These are phyloP conservation scores for Teratosphaeria zuluensis DNA, from an alignment of 2,329 filamentous ascomycete species.

Conservation along the genomic window DNA sequence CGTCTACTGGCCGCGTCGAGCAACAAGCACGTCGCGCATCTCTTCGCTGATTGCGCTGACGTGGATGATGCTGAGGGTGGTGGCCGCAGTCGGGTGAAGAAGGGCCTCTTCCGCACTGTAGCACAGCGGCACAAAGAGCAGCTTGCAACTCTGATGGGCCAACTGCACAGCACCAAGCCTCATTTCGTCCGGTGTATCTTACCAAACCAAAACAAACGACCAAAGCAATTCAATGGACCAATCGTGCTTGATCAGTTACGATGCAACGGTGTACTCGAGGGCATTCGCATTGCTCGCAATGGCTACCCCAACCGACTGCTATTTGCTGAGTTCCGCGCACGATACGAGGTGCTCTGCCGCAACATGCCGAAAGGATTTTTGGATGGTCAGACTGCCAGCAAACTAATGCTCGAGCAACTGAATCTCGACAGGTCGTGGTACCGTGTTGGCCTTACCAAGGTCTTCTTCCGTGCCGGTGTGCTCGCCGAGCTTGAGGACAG, in stretches of 20 bases:
- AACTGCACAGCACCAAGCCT: slow-evolving; percentile 90
- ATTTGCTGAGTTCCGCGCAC: slow-evolving; percentile 87
- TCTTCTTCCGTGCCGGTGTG: slow-evolving; percentile 95
- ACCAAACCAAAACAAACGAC: slow-evolving; percentile 94
- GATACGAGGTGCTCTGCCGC: slow-evolving; percentile 87
- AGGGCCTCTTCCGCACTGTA: slow-evolving; percentile 91
- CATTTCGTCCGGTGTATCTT: slow-evolving; percentile 97
- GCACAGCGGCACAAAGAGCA: slow-evolving; percentile 97
- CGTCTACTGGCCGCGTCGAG: slow-evolving; percentile 72
- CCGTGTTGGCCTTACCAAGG: slow-evolving; percentile 89
- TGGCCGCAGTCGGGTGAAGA: slow-evolving; percentile 77
- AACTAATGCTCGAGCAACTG: slow-evolving; percentile 81
- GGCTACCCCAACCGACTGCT: slow-evolving; percentile 90
- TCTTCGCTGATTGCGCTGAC: slow-evolving; percentile 77
- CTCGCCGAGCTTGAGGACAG: slow-evolving; percentile 95
- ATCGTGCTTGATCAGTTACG: slow-evolving; percentile 96
- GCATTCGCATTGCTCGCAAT: slow-evolving; percentile 91
- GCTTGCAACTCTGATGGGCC: slow-evolving; percentile 87
- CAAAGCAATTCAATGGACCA: slow-evolving; percentile 82
- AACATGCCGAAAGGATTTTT: slow-evolving; percentile 84
- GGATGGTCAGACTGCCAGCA: slow-evolving; percentile 77
- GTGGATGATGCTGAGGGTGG: slow-evolving; percentile 61
- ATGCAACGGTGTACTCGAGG: slow-evolving; percentile 98
- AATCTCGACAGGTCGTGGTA: slow-evolving; percentile 78
- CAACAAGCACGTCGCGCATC: slow-evolving; percentile 69